Evolutionary conservation across 192 early-diverging fungal genomes (phyloP), one percentile per base, ranked within the genome.

Genomic region (Funneliformis geosporum): DNA sequence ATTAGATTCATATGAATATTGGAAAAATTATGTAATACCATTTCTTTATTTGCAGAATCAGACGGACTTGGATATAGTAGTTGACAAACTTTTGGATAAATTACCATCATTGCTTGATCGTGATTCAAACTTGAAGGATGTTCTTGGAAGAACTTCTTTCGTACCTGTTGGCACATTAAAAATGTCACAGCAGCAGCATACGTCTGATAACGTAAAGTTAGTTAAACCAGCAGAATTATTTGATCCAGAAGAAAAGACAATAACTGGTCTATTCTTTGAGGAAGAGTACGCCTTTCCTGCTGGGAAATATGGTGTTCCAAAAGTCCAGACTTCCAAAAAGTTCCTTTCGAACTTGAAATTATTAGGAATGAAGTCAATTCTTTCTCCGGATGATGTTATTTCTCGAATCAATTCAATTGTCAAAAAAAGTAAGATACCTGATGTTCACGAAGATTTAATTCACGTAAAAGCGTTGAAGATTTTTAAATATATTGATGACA

Each of bases 81-180:
- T 66, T 66, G 64, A 28, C 4, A 66, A 38, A 66, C 64, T 66
- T 66, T 66, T 66, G 33, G 64, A 66, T 18, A 25, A 27, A 66
- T 28, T 66, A 33, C 28, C 64, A 16, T 16, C 11, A 0, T 33
- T 66, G 14, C 25, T 66, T 66, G 11, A 16, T 12, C n/a, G 0
- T 5, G 12, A 60, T 33, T 5, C 12, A 16, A 33, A 4, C 27
- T 16, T 66, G 16, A 66, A 16, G 4, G 25, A 66, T 16, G 33
- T 33, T 33, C 33, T 66, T 11, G 25, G 64, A 25, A 66, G 33
- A 33, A 66, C 5, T 23, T 33, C 64, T 38, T 33, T 66, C 33
- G 64, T 66, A 33, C 64, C 64, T 14, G 25, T 11, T 28, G 64
- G 12, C 6, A 66, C 64, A 12, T 2, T 66, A 11, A 23, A 2